These are phyloP conservation scores for Amanita molliuscula DNA, from an alignment of 768 basidiomycete species.

Conservation along the genomic window DNA sequence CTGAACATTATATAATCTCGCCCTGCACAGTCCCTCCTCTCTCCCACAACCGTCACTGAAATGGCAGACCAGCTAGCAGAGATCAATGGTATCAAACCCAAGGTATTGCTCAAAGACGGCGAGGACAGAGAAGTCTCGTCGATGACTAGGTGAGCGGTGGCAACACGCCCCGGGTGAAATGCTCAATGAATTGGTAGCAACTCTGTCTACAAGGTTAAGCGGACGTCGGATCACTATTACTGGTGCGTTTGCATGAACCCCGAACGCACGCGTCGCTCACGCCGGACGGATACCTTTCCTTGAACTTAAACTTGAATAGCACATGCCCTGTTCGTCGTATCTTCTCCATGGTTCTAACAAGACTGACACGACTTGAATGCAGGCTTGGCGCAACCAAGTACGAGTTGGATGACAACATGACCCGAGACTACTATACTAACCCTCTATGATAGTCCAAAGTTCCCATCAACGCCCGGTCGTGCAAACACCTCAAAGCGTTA, in stretches of 20 bases:
- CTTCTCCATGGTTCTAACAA: background rate
- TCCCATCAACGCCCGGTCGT: slow-evolving; percentile 31
- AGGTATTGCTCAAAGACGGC: slow-evolving; percentile 25
- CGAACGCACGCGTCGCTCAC: background rate
- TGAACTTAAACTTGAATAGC: background rate
- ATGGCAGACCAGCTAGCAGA: slow-evolving; percentile 22
- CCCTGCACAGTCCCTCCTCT: no score
- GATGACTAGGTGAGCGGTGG: slow-evolving; percentile 14
- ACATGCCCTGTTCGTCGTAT: slow-evolving; percentile 7
- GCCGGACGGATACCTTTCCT: background rate
- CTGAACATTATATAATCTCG: no score
- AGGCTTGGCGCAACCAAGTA: slow-evolving; percentile 8
- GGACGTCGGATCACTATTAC: slow-evolving; percentile 24
- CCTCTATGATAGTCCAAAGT: slow-evolving; percentile 11
- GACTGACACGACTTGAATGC: background rate
- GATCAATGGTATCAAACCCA: slow-evolving; percentile 31
- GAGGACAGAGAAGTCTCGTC: slow-evolving; percentile 14
- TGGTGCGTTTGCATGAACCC: background rate
- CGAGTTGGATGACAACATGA: background rate
- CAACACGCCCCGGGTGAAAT: background rate
- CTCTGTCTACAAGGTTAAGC: slow-evolving; percentile 25
- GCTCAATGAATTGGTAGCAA: slow-evolving; percentile 14
- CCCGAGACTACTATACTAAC: background rate
- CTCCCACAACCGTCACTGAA: no score
- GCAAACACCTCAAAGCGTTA: slow-evolving; percentile 31